These are phyloP conservation scores for Russula ochroleuca DNA, from an alignment of 768 basidiomycete species.

Conservation along the genomic window DNA sequence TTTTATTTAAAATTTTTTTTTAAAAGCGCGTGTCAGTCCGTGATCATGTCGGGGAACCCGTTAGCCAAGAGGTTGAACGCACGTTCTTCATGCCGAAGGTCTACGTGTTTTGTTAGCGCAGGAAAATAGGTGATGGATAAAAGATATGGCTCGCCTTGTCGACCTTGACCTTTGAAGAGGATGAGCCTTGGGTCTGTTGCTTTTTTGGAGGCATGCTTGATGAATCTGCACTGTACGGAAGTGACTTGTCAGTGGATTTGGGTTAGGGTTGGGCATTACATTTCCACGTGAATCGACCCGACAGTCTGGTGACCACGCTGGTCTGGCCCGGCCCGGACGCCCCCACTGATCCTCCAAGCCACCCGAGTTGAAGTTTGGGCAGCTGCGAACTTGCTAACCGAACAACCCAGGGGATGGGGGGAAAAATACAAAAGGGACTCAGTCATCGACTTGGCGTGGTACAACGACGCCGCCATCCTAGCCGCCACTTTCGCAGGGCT, in stretches of 20 bases:
- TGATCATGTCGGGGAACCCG: neutral
- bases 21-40: constrained; percentile 9
- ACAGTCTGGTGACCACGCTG: too few relatives aligned
- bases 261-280: constrained; percentile 11
- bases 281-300: too few relatives aligned
- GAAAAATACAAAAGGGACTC: too few relatives aligned
- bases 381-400: too few relatives aligned
- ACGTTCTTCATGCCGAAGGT: constrained; percentile 90
- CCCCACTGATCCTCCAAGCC: too few relatives aligned
- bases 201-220: constrained; percentile 77
- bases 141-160: constrained; percentile 59
- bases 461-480: too few relatives aligned
- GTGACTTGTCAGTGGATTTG: neutral
- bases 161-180: constrained; percentile 70
- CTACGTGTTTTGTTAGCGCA: constrained; percentile 39
- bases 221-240: neutral
- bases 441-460: too few relatives aligned
- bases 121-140: constrained; percentile 28
- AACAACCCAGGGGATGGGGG: too few relatives aligned
- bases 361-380: too few relatives aligned
- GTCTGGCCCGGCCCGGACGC: too few relatives aligned
- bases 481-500: too few relatives aligned
- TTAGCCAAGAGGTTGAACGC: constrained; percentile 31
- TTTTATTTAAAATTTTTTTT: constrained; percentile 32
- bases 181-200: constrained; percentile 46